Evolutionary conservation across 495 filamentous ascomycete genomes (phyloP), one percentile per base, ranked within the genome.

Genomic region (Penicillium steckii): DNA sequence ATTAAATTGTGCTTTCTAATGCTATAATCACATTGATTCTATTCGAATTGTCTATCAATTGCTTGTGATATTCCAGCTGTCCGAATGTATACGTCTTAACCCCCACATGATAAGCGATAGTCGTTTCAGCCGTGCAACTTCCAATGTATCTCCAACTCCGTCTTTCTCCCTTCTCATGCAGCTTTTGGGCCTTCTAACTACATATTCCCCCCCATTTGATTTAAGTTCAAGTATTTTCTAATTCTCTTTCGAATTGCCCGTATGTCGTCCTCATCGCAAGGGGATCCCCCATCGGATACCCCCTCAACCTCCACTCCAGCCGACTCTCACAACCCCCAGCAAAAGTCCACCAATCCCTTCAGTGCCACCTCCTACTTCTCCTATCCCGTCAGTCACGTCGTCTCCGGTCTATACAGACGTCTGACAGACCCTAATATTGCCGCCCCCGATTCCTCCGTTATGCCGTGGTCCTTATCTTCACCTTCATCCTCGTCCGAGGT

Each of bases 371-470:
- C 72, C 56, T 80, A 80, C 68, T 73, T 81, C 59, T 75, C 78
- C 51, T 81, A 80, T 59, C 78, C 78, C 22, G 78, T 81, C 59
- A 72, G 65, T 44, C 78, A 79, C 64, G 76, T 80, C 53, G 74
- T 79, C 41, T 77, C 76, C 8, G 74, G 75, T 8, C 70, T 81
- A 46, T 80, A 80, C 46, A 70, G 78, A 17, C 78, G 78, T 44
- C 59, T 81, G 10, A 80, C 78, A 40, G 78, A 81, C 38, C 69
- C 64, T 35, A 65, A 55, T 21, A 55, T 59, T 23, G 33, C 56
- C 26, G 57, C 51, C 43, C 32, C 55, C 17, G 65, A 64, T 55
- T 59, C 57, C 50, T 66, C 61, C 35, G 50, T 55, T 29, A 53
- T 59, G 22, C 67, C 65, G 40, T 66, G 57, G 54, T 53, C 60